Evolutionary conservation across 192 early-diverging fungal genomes (phyloP), one percentile per base, ranked within the genome.

Genomic region (Linnemannia elongata): DNA sequence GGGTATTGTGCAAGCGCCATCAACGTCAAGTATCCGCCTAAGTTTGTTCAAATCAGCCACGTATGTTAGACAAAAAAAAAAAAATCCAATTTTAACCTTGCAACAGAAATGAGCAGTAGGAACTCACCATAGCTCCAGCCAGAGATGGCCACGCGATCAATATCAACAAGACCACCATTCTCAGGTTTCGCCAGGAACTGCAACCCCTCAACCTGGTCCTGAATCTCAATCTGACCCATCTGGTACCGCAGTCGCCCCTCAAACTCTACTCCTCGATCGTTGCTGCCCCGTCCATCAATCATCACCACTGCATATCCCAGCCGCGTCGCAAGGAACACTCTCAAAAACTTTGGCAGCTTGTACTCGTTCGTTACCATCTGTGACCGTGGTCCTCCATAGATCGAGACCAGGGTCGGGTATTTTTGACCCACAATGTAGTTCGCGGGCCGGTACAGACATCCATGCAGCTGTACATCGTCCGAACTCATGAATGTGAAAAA

Each of bases 281-380:
- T 89, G 7, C 94, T 94, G 1, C 95, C 95, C 20, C 95, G 91
- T 13, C 92, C 90, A 77, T 96, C 95, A 9, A 96, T 85, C 44
- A 94, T 88, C 12, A 94, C 90, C 0, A 95, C 93, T 0, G 90
- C 87, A 85, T 91, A 90, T 47, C 91, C 92, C 44, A 91, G 75
- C 18, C 89, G 75, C 4, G 88, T 83, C 12, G 93, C 90, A 89
- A 96, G 82, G 3, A 94, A 90, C 35, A 92, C 82, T 9, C 95
- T 89, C 24, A 91, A 73, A 33, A 93, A 85, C 42, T 93, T 92
- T 17, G 94, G 92, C 63, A 91, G 90, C 47, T 94, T 93, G 78
- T 91, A 95, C 27, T 95, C 95, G 69, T 95, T 96, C 6, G 92
- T 94, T 15, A 96, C 94, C 79, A 95, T 82, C 78, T 95, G 94